Percentiles rank a stretch among this genome's conserved stretches.
phyloP scores from a whole-genome alignment of 1,284 basidiomycete species.

The Vanrija sp. region DNA sequence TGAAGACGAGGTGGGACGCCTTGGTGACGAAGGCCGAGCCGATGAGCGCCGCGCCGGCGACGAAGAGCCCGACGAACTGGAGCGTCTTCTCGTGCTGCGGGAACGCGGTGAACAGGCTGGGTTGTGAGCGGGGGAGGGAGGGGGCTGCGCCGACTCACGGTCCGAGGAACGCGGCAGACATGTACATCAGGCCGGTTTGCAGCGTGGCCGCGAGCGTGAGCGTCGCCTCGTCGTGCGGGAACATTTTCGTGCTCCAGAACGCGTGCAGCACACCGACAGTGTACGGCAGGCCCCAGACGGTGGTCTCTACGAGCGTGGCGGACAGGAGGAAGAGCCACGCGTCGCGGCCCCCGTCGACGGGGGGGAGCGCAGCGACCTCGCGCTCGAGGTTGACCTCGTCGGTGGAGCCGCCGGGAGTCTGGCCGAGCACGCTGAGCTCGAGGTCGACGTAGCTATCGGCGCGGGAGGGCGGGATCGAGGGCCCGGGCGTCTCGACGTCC shows the following conservation, averaged over 20 bases:
- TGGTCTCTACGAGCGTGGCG: constrained; percentile 40
- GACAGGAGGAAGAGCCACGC: constrained; percentile 45
- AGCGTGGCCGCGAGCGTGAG: constrained; percentile 45
- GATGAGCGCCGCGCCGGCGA: constrained; percentile 27
- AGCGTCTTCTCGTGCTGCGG: constrained; percentile 27
- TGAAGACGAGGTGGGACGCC: constrained; percentile 45
- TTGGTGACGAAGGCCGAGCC: constrained; percentile 40
- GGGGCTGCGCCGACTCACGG: constrained; percentile 26
- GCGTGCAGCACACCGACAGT: constrained; percentile 44
- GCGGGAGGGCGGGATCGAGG: too few relatives aligned
- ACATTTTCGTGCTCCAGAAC: constrained; percentile 42
- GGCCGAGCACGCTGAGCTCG: too few relatives aligned
- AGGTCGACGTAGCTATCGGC: too few relatives aligned
- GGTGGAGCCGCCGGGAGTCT: too few relatives aligned
- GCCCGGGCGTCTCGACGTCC: too few relatives aligned
- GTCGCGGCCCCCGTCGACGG: constrained; percentile 37
- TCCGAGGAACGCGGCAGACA: constrained; percentile 34
- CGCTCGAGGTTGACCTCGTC: not conserved
- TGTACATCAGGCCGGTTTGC: constrained; percentile 44
- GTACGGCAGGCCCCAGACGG: constrained; percentile 45
- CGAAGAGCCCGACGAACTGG: constrained; percentile 29
- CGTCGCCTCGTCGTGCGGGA: constrained; percentile 27
- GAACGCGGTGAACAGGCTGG: constrained; percentile 30
- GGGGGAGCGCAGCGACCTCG: constrained; percentile 24
- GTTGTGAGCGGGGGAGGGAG: not conserved